Percentiles rank a stretch among this genome's conserved stretches.
Evolutionary conservation across 176 grass and related monocot genomes (phyloP).

Genomic region (Zoysia japonica): DNA sequence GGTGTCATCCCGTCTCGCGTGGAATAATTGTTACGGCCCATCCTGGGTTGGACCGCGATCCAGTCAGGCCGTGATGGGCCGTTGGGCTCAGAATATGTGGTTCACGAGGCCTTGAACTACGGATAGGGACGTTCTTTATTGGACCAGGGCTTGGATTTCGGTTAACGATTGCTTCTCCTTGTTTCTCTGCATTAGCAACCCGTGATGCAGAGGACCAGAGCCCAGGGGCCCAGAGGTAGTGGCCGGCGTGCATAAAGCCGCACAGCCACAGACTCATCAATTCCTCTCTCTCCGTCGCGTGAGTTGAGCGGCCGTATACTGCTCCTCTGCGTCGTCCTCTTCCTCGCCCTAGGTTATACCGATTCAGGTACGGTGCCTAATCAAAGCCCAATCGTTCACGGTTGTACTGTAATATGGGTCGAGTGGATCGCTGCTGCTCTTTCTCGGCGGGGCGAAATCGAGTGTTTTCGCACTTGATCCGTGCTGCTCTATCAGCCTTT

Average conservation of each 20-base stretch:
- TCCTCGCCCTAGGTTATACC: background rate
- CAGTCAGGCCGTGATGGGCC: background rate
- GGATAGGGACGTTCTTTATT: background rate
- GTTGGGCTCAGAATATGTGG: background rate
- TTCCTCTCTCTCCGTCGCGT: constrained; percentile 20
- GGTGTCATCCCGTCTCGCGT: background rate
- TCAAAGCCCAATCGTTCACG: background rate
- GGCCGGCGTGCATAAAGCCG: background rate
- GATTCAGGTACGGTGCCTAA: constrained; percentile 10
- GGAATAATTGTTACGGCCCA: background rate
- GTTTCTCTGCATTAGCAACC: too few relatives aligned
- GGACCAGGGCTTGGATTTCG: background rate
- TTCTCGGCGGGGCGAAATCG: background rate
- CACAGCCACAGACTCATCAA: background rate
- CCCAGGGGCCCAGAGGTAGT: too few relatives aligned
- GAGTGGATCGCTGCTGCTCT: background rate
- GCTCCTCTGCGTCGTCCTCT: constrained; percentile 2
- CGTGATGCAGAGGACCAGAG: too few relatives aligned
- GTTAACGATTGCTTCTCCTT: background rate
- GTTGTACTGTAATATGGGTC: background rate
- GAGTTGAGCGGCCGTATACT: constrained; percentile 7
- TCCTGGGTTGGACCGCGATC: background rate
- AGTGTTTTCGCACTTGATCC: background rate
- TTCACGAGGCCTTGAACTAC: background rate
- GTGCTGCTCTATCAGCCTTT: background rate